Evolutionary conservation across 306 rosid genomes (phyloP).

Genomic region (Argentina anserina): DNA sequence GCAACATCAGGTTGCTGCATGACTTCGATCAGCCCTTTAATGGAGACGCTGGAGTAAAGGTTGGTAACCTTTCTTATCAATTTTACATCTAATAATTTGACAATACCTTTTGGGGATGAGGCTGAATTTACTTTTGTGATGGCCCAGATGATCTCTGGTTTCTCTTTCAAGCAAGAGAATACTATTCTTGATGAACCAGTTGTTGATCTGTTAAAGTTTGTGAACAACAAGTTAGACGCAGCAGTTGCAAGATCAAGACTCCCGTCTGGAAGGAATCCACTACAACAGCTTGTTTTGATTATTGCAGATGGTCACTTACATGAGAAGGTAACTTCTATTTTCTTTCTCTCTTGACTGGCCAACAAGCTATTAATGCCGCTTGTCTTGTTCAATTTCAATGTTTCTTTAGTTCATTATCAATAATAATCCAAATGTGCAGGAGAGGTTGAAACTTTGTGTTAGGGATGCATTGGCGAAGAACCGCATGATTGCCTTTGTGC

Average conservation of each 20-base stretch:
- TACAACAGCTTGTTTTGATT: constrained; percentile 85
- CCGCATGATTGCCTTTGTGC: constrained; percentile 81
- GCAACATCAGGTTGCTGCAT: constrained; percentile 74
- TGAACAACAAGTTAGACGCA: constrained; percentile 58
- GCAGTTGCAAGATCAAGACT: constrained; percentile 76
- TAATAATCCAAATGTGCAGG: constrained; percentile 36
- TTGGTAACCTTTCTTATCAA: constrained; percentile 20
- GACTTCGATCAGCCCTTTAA: constrained; percentile 79
- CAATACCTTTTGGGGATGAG: not conserved
- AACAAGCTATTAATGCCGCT: not conserved
- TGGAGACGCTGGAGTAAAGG: constrained; percentile 79
- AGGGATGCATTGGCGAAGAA: constrained; percentile 54
- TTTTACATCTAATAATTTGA: not conserved
- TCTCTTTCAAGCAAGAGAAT: constrained; percentile 87
- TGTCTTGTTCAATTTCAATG: not conserved
- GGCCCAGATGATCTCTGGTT: constrained; percentile 73
- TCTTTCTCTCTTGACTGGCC: not conserved
- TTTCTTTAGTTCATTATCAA: not conserved
- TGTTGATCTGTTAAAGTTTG: constrained; percentile 66
- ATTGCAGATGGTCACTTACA: constrained; percentile 81
- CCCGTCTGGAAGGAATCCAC: constrained; percentile 75
- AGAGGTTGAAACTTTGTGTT: constrained; percentile 51
- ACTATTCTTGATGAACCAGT: constrained; percentile 75
- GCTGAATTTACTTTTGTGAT: not conserved
- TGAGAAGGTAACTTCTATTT: constrained; percentile 51